Evolutionary conservation across 164 flowering plant species (phyloP).

Genomic region (grape (Vitis vinifera)): ASM3070453v1 NC_081815.1:752001-752500

Average conservation of each 20-base stretch:
- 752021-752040: background rate
- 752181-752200: background rate
- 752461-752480: no score
- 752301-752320: conserved; percentile 9
- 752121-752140: background rate
- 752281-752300: conserved; percentile 8
- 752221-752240: conserved; percentile 1
- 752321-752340: conserved; percentile 15
- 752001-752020: background rate
- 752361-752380: background rate
- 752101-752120: conserved; percentile 16
- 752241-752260: background rate
- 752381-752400: no score
- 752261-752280: conserved; percentile 7
- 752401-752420: no score
- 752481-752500: no score
- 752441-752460: no score
- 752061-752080: background rate
- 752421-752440: no score
- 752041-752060: background rate
- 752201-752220: conserved; percentile 6
- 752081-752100: background rate
- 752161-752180: conserved; percentile 3
- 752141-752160: background rate
- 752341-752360: background rate